Percentiles rank a stretch among this genome's conserved stretches.
These are phyloP conservation scores for Cicer chorassanicum DNA, from an alignment of 306 rosid species.

Conservation along the genomic window DNA sequence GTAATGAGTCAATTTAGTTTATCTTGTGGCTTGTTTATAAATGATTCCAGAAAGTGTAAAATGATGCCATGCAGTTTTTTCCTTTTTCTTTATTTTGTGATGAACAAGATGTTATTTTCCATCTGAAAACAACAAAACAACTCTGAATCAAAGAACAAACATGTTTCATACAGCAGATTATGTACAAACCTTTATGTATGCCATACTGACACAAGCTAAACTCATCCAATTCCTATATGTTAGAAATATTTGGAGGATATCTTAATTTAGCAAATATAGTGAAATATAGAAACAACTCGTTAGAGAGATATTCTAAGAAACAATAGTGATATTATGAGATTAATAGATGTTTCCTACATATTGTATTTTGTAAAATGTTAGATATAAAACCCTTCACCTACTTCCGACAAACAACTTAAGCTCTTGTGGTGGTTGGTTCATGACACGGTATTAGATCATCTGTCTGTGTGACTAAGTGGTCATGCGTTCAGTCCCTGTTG, in stretches of 20 bases:
- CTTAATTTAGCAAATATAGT: background rate
- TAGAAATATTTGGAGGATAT: background rate
- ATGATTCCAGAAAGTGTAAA: slow-evolving; percentile 1
- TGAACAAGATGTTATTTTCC: background rate
- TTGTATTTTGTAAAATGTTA: slow-evolving; percentile 19
- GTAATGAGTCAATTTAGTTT: background rate
- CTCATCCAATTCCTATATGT: background rate
- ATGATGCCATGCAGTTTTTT: background rate
- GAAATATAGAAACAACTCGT: background rate
- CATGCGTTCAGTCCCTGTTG: background rate
- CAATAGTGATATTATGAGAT: background rate
- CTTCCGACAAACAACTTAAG: slow-evolving; percentile 5
- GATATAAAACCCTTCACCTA: background rate
- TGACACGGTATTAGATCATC: background rate
- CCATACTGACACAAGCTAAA: background rate
- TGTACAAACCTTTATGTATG: background rate
- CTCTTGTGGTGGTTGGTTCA: slow-evolving; percentile 7
- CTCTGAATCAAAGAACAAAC: background rate
- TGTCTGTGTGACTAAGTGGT: background rate
- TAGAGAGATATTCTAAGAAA: background rate
- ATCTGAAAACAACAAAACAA: background rate
- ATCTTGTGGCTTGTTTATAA: background rate
- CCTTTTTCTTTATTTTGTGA: background rate
- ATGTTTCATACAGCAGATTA: background rate
- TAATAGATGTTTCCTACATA: background rate